Percentiles rank a stretch among this genome's conserved stretches.
phyloP scores from a whole-genome alignment of 202 grass and related monocot species.

The Dendrocalamus latiflorus region DNA sequence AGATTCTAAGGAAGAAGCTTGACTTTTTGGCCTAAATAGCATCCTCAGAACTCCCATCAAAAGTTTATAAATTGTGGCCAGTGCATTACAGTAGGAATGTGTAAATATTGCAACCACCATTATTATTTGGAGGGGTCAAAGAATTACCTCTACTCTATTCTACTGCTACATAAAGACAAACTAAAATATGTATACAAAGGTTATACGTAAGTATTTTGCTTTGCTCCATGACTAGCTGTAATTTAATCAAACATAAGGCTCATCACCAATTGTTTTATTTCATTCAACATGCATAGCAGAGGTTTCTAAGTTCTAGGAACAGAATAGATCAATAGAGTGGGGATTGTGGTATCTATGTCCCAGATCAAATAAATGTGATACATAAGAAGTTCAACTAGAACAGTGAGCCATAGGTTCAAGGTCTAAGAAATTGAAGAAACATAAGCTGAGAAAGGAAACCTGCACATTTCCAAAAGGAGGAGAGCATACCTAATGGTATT shows the following conservation, averaged over 20 bases:
- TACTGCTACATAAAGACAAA: neutral
- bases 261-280: neutral
- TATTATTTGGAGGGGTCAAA: neutral
- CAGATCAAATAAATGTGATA: neutral
- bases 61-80: neutral
- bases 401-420: neutral
- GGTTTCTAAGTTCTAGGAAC: neutral
- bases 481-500: constrained; percentile 23
- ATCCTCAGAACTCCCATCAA: neutral
- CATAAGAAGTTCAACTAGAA: neutral
- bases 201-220: neutral
- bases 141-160: neutral
- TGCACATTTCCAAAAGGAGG: neutral
- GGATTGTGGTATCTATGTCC: neutral
- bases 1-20: neutral
- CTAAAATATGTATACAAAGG: neutral
- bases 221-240: neutral
- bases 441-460: constrained; percentile 12
- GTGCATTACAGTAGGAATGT: neutral
- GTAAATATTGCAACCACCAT: neutral
- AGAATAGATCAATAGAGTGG: neutral
- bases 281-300: neutral
- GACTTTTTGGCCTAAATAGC: neutral
- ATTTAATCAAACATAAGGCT: neutral
- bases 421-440: neutral